Evolutionary conservation across 441 rosid species (phyloP).

Genomic region (Gossypium davidsonii): DNA sequence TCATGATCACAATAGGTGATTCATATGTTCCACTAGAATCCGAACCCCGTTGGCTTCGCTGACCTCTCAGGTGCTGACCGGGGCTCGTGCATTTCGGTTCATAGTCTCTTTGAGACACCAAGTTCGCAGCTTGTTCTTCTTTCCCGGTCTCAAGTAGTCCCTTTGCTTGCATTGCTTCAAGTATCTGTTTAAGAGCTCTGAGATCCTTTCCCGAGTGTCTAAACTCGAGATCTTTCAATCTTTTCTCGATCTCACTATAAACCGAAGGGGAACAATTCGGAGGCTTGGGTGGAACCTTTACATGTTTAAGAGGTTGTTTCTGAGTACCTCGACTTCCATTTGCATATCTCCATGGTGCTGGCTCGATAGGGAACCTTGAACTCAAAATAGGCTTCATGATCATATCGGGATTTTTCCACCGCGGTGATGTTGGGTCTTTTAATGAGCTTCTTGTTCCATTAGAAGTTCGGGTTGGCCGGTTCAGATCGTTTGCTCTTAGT

Average conservation of each 20-base stretch:
- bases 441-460: conserved; percentile 44
- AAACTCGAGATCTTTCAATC: conserved; percentile 61
- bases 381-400: conserved; percentile 62
- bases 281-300: conserved; percentile 37
- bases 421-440: conserved; percentile 65
- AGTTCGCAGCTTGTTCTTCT: conserved; percentile 49
- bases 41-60: conserved; percentile 25
- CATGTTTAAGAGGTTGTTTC: conserved; percentile 38
- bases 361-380: conserved; percentile 65
- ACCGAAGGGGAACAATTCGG: conserved; percentile 48
- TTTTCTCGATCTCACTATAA: conserved; percentile 66
- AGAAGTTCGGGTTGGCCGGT: conserved; percentile 36
- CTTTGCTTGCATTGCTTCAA: conserved; percentile 69
- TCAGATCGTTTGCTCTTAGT: conserved; percentile 25
- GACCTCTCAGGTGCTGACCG: conserved; percentile 36
- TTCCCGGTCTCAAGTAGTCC: conserved; percentile 48
- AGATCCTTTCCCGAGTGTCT: conserved; percentile 72
- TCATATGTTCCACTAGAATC: conserved; percentile 44
- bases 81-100: conserved; percentile 38
- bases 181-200: conserved; percentile 71
- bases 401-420: conserved; percentile 72
- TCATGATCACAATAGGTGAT: conserved; percentile 90
- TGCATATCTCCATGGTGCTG: conserved; percentile 81
- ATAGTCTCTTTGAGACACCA: conserved; percentile 29
- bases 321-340: conserved; percentile 46